These are phyloP conservation scores for Fusarium sp. DNA, from an alignment of 2,329 filamentous ascomycete species.

Conservation along the genomic window DNA sequence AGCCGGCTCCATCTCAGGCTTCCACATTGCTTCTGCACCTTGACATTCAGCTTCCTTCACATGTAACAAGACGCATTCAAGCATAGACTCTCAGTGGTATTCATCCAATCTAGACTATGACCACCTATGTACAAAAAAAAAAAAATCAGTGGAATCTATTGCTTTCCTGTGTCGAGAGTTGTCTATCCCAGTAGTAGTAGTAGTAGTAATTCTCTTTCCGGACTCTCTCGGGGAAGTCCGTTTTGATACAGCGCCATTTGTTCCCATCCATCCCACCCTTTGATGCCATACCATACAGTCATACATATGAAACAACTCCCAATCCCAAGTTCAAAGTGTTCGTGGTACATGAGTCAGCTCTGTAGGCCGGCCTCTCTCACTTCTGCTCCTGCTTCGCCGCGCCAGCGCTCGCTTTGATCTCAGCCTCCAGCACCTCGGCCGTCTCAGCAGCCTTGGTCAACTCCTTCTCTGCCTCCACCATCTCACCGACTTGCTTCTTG, in stretches of 20 bases:
- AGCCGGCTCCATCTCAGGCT: conserved; percentile 12
- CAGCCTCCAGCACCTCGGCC: conserved; percentile 32
- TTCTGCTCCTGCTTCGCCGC: conserved; percentile 49
- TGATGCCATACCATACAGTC: conserved; percentile 44
- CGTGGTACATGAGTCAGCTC: conserved; percentile 38
- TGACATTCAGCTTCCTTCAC: not conserved
- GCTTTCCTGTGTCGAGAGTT: conserved; percentile 44
- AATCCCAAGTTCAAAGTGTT: conserved; percentile 15
- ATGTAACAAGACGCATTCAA: not conserved
- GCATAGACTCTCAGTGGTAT: not conserved
- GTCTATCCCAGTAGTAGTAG: conserved; percentile 41
- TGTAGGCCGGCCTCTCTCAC: not conserved
- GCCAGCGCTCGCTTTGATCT: conserved; percentile 43
- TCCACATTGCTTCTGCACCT: not conserved
- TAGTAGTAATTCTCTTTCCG: conserved; percentile 26
- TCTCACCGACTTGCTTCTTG: conserved; percentile 61
- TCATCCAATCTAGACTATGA: not conserved
- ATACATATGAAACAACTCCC: conserved; percentile 46
- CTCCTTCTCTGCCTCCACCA: conserved; percentile 64
- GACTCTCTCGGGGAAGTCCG: conserved; percentile 30
- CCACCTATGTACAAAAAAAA: conserved; percentile 37
- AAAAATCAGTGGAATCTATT: conserved; percentile 45
- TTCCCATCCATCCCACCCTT: conserved; percentile 30
- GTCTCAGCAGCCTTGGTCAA: conserved; percentile 44
- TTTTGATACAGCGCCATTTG: conserved; percentile 42